Percentiles rank a stretch among this genome's conserved stretches.
Conservation (phyloP, 257 asterid genomes). For the Nicotiana noctiflora region DNA sequence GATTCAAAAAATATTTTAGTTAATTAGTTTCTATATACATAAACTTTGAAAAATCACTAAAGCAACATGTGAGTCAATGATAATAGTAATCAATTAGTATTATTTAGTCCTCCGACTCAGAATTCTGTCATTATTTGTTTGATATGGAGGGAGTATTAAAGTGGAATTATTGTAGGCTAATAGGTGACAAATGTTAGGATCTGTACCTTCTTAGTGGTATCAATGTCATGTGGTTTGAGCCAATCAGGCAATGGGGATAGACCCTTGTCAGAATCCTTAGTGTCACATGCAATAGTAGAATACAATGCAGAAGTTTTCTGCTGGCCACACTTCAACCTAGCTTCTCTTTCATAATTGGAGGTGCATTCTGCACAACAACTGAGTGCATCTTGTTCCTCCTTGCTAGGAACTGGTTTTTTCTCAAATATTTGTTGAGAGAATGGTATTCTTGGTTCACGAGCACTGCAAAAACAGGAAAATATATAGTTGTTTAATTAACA, state of each 20-base stretch:
- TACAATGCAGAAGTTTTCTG: conserved; percentile 16
- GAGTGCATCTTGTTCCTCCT: conserved; percentile 41
- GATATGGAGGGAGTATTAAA: background rate
- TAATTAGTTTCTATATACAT: background rate
- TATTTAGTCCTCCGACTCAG: background rate
- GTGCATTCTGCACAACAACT: conserved; percentile 68
- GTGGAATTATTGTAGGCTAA: background rate
- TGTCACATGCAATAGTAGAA: conserved; percentile 15
- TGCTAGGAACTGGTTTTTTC: conserved; percentile 26
- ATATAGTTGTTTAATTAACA: background rate
- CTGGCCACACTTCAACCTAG: conserved; percentile 27
- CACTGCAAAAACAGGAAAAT: conserved; percentile 26
- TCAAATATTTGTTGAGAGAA: conserved; percentile 35
- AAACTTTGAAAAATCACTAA: background rate
- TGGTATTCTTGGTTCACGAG: conserved; percentile 34
- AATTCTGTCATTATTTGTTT: background rate
- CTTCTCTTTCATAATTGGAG: conserved; percentile 63
- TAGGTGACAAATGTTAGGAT: background rate
- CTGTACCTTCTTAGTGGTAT: conserved; percentile 42
- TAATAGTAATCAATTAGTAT: background rate
- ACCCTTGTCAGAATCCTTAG: conserved; percentile 26
- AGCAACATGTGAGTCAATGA: background rate
- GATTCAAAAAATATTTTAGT: background rate
- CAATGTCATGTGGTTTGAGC: conserved; percentile 45
- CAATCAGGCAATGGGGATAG: conserved; percentile 57